Conservation (phyloP, 495 filamentous ascomycete genomes). For the Daldinia bambusicola region DNA sequence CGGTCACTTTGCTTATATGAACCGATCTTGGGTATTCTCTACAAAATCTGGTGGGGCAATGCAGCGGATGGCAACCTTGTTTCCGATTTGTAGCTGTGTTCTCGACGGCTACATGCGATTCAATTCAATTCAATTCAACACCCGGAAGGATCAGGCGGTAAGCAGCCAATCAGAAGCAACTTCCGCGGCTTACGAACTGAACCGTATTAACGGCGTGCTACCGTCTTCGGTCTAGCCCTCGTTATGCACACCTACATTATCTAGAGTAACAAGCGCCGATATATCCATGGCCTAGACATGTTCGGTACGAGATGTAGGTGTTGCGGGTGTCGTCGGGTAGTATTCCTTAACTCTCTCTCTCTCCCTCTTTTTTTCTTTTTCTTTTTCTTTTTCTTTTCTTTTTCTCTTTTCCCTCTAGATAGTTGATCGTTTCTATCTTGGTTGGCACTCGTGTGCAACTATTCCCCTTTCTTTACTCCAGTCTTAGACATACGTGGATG, state of each 20-base stretch:
- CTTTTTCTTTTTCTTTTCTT: neutral
- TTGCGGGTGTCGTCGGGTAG: conserved; percentile 42
- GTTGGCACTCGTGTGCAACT: conserved; percentile 15
- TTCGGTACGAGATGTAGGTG: conserved; percentile 39
- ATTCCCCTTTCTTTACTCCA: conserved; percentile 14
- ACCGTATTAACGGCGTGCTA: conserved; percentile 22
- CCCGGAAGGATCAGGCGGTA: conserved; percentile 18
- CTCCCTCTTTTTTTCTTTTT: neutral
- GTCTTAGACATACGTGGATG: conserved; percentile 1
- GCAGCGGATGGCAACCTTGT: conserved; percentile 14
- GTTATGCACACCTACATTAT: neutral
- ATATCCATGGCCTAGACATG: conserved; percentile 28
- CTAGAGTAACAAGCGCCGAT: conserved; percentile 3
- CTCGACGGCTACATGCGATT: conserved; percentile 3
- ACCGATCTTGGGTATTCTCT: conserved; percentile 30
- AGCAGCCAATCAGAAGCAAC: conserved; percentile 35
- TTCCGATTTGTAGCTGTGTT: neutral
- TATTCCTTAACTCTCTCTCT: conserved; percentile 17
- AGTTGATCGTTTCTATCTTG: conserved; percentile 13
- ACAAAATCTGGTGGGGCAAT: conserved; percentile 12
- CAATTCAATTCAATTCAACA: conserved; percentile 12
- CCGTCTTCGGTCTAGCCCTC: neutral
- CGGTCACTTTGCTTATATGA: conserved; percentile 18
- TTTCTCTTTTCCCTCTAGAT: neutral
- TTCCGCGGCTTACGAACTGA: conserved; percentile 1